These are phyloP conservation scores for Fomitopsis schrenkii DNA, from an alignment of 1,284 basidiomycete species.

Conservation along the genomic window DNA sequence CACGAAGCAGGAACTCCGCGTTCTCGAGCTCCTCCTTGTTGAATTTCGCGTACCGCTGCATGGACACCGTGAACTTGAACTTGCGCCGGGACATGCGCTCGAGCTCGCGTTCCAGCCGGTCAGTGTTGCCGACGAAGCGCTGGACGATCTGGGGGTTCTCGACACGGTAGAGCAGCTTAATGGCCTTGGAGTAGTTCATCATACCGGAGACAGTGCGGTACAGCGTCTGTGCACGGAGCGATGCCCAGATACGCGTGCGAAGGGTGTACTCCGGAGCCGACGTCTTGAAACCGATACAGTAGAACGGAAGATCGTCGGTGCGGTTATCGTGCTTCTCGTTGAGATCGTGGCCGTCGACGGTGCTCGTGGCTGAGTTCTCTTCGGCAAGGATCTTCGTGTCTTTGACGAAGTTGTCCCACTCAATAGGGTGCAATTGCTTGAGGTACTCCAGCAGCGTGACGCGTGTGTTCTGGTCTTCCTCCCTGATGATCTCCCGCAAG, in stretches of 20 bases:
- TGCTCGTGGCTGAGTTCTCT: constrained; percentile 56
- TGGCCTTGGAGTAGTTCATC: constrained; percentile 99
- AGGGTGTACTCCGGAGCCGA: constrained; percentile 98
- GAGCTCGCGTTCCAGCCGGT: constrained; percentile 92
- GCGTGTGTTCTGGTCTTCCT: constrained; percentile 94
- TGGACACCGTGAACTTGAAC: constrained; percentile 98
- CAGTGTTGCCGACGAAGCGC: constrained; percentile 95
- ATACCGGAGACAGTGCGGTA: constrained; percentile 99
- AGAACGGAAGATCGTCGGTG: constrained; percentile 96
- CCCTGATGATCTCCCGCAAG: constrained; percentile 92
- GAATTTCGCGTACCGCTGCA: constrained; percentile 99
- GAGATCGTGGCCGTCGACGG: constrained; percentile 56
- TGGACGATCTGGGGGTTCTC: constrained; percentile 99
- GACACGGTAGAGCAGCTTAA: constrained; percentile 98
- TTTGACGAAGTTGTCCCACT: constrained; percentile 99
- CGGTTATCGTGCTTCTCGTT: constrained; percentile 77
- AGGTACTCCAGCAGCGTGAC: constrained; percentile 95
- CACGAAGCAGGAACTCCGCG: constrained; percentile 95
- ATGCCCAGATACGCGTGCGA: constrained; percentile 99
- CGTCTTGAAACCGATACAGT: constrained; percentile 99
- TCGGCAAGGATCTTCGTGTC: constrained; percentile 99
- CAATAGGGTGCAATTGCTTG: constrained; percentile 98
- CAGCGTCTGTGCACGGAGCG: constrained; percentile 94
- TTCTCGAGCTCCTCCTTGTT: constrained; percentile 99
- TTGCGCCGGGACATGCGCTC: constrained; percentile 97